phyloP scores from a whole-genome alignment of 495 filamentous ascomycete species.

The Cairneyella variabilis region DNA sequence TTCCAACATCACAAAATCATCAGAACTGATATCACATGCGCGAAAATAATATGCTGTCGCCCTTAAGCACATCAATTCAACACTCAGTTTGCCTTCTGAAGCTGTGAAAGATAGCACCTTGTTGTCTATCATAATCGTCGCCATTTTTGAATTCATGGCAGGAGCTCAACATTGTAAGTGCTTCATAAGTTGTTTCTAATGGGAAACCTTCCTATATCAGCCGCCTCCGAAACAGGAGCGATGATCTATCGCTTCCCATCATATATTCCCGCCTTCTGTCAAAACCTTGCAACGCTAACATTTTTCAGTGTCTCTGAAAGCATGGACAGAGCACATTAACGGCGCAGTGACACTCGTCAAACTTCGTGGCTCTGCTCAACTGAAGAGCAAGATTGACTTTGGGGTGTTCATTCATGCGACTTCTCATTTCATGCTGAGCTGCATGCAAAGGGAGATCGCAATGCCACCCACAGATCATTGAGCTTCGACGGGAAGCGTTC shows the following conservation, averaged over 20 bases:
- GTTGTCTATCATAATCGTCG: conserved; percentile 55
- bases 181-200: background rate
- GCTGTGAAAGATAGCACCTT: conserved; percentile 57
- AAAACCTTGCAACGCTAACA: background rate
- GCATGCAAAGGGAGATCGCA: conserved; percentile 32
- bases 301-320: conserved; percentile 35
- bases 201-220: background rate
- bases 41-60: conserved; percentile 43
- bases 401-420: conserved; percentile 54
- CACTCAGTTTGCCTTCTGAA: conserved; percentile 47
- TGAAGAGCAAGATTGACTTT: conserved; percentile 46
- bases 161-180: conserved; percentile 33
- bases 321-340: conserved; percentile 57
- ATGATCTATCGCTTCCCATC: background rate
- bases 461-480: conserved; percentile 32
- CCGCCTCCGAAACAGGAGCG: too few relatives aligned
- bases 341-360: conserved; percentile 54
- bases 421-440: conserved; percentile 37
- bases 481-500: conserved; percentile 30
- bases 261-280: background rate
- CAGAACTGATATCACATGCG: conserved; percentile 33
- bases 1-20: conserved; percentile 34
- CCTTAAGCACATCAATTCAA: conserved; percentile 43
- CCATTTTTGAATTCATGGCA: conserved; percentile 48
- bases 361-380: conserved; percentile 51